Evolutionary conservation across 176 grass and related monocot species (phyloP).

Genomic region (Sorghum bicolor): Sorghum_bicolor_NCBIv3 NC_012871.2:72164001-72164500

Average conservation of each 20-base stretch:
- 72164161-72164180: conserved; percentile 4
- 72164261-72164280: background rate
- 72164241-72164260: background rate
- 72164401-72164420: background rate
- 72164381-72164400: background rate
- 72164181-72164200: background rate
- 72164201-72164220: background rate
- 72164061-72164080: background rate
- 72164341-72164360: background rate
- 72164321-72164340: background rate
- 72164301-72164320: background rate
- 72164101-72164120: background rate
- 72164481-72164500: background rate
- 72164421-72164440: no score
- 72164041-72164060: background rate
- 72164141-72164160: background rate
- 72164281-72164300: background rate
- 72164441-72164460: no score
- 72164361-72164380: background rate
- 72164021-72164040: background rate
- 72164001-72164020: background rate
- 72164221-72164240: background rate
- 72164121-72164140: background rate
- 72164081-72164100: background rate
- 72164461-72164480: background rate